Evolutionary conservation across 2,329 filamentous ascomycete genomes (phyloP), one percentile per base, ranked within the genome.

Genomic region (Diaporthe sp.): DNA sequence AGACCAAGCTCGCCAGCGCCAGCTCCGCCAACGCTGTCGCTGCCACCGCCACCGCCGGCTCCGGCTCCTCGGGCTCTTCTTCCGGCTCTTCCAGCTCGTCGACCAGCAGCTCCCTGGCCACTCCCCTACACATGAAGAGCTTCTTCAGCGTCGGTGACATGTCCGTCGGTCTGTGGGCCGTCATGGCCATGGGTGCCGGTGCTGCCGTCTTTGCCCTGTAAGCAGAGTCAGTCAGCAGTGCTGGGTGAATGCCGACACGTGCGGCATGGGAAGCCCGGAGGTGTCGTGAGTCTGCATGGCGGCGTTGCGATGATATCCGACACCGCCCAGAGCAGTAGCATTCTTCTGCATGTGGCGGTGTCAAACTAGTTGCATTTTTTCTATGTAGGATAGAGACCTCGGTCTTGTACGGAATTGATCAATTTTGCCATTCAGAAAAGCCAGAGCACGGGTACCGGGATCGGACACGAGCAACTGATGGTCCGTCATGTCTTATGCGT

Each of bases 1-100:
- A 85, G 71, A 80, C 84, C 65, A 87, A 93, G 74, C 85, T 97
- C 75, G 84, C 86, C 46, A 88, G 91, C 78, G 94, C 93, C 75
- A 93, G 92, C 79, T 86, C 90, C 44, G 87, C 87, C 76, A 89
- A 88, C 83, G 82, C 82, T 75, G 78, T 84, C 59, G 86, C 86
- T 74, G 84, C 86, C 55, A 88, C 87, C 15, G 88, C 88, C 57
- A 88, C 87, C 72, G 78, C 80, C 19, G 84, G 72, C 22, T 17
- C 83, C 39, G 78, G 82, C 34, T 79, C 81, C 22, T 79, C 82
- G 34, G 79, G 82, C 58, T 79, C 82, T 72, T 78, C 79, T 65
- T 74, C 78, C 42, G 72, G 77, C 69, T 78, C 76, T 49, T 72
- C 76, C 71, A 77, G 77, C 69, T 77, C 72, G 62, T 79, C 77